These are phyloP conservation scores for Colletotrichum trifolii DNA, from an alignment of 2,329 filamentous ascomycete genomes.

Conservation along the genomic window DNA sequence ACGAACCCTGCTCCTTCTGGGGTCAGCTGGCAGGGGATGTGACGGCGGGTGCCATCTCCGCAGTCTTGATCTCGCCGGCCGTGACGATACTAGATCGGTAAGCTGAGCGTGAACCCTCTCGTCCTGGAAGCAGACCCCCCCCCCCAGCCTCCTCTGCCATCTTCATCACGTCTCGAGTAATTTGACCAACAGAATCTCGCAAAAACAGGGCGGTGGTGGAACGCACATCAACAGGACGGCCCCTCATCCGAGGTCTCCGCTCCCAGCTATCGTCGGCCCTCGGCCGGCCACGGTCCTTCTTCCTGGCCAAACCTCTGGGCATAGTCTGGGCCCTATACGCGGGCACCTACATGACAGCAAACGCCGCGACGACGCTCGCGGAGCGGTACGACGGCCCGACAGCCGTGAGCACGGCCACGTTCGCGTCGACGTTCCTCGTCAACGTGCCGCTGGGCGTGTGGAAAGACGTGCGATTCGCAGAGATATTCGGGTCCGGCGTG, in stretches of 20 bases:
- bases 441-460: slow-evolving; percentile 47
- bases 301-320: slow-evolving; percentile 41
- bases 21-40: slow-evolving; percentile 37
- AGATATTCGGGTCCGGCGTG: slow-evolving; percentile 41
- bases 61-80: slow-evolving; percentile 42
- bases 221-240: slow-evolving; percentile 29
- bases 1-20: slow-evolving; percentile 7
- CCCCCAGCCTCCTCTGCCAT: too few relatives aligned
- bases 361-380: slow-evolving; percentile 42
- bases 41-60: slow-evolving; percentile 42
- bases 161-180: too few relatives aligned
- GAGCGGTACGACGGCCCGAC: slow-evolving; percentile 39
- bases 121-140: not conserved
- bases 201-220: slow-evolving; percentile 37
- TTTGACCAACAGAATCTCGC: slow-evolving; percentile 3
- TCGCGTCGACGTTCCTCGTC: slow-evolving; percentile 42
- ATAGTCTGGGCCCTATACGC: slow-evolving; percentile 46
- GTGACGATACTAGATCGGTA: slow-evolving; percentile 45
- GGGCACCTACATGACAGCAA: slow-evolving; percentile 44
- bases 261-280: slow-evolving; percentile 29
- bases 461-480: slow-evolving; percentile 46
- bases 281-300: slow-evolving; percentile 40
- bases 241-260: slow-evolving; percentile 33
- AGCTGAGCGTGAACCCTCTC: not conserved
- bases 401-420: slow-evolving; percentile 40